These are phyloP conservation scores for Pythium periplocum DNA, from an alignment of 352 stramenopile species.

Conservation along the genomic window DNA sequence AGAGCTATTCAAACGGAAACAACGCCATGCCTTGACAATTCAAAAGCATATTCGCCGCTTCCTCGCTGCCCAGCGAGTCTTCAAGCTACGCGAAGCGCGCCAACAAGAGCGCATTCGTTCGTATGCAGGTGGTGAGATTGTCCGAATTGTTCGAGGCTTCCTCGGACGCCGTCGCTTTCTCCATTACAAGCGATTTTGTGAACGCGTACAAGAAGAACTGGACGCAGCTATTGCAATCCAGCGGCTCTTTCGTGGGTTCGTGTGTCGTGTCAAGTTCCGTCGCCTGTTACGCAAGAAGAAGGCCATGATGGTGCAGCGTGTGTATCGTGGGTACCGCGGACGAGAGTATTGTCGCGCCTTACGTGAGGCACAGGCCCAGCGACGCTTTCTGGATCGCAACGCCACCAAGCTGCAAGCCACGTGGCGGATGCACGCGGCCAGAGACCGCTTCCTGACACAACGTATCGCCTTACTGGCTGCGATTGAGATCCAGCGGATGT, in stretches of 20 bases:
- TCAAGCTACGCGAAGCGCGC: constrained; percentile 23
- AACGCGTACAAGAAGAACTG: constrained; percentile 15
- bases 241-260: constrained; percentile 58
- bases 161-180: constrained; percentile 50
- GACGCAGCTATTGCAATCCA: constrained; percentile 51
- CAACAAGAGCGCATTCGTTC: constrained; percentile 38
- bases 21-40: constrained; percentile 39
- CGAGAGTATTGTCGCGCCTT: constrained; percentile 32
- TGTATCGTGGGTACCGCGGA: constrained; percentile 67
- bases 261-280: constrained; percentile 42
- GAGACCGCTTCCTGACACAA: constrained; percentile 57
- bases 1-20: constrained; percentile 39
- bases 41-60: constrained; percentile 54
- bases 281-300: constrained; percentile 39
- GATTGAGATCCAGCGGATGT: constrained; percentile 88
- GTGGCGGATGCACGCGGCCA: constrained; percentile 81
- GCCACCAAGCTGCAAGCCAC: constrained; percentile 84
- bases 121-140: constrained; percentile 57
- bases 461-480: constrained; percentile 73
- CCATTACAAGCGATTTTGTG: constrained; percentile 15
- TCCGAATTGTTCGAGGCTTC: constrained; percentile 52
- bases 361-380: constrained; percentile 30
- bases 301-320: constrained; percentile 48
- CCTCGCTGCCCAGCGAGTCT: constrained; percentile 33
- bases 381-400: constrained; percentile 43